Percentiles rank a stretch among this genome's conserved stretches.
Evolutionary conservation across 345 rosid genomes (phyloP).

Genomic region (Pistacia integerrima): DNA sequence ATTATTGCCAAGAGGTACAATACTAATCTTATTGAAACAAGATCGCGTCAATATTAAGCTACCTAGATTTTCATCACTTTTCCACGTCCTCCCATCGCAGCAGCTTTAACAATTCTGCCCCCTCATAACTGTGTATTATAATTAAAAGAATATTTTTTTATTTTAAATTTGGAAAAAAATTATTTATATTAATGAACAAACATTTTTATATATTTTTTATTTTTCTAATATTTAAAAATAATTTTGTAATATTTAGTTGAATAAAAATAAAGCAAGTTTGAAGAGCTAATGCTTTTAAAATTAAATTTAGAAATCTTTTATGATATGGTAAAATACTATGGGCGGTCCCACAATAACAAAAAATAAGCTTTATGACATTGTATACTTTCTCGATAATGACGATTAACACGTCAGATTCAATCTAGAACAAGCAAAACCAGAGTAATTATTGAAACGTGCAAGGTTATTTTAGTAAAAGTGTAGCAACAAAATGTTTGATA

Average conservation of each 20-base stretch:
- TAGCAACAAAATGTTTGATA: slow-evolving; percentile 49
- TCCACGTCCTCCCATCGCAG: background rate
- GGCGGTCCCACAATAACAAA: slow-evolving; percentile 24
- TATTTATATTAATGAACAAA: too few relatives aligned
- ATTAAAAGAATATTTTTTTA: too few relatives aligned
- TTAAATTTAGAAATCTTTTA: background rate
- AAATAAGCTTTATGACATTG: slow-evolving; percentile 20
- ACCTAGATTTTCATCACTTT: background rate
- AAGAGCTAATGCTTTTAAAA: background rate
- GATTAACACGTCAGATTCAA: slow-evolving; percentile 41
- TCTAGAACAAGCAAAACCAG: slow-evolving; percentile 19
- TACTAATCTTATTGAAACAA: background rate
- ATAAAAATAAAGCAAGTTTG: too few relatives aligned
- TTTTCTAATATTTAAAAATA: too few relatives aligned
- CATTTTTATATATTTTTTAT: too few relatives aligned
- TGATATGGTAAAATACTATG: background rate
- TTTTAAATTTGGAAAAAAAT: too few relatives aligned
- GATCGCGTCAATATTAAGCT: slow-evolving; percentile 26
- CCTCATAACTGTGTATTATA: too few relatives aligned
- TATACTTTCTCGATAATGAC: slow-evolving; percentile 33
- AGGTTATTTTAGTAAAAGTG: slow-evolving; percentile 38
- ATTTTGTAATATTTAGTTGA: too few relatives aligned
- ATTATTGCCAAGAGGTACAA: background rate
- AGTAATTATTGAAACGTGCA: slow-evolving; percentile 18
- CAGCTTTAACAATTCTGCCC: background rate